Evolutionary conservation across 805 yeast genomes (phyloP).

Genomic region (Candida silvicultrix): DNA sequence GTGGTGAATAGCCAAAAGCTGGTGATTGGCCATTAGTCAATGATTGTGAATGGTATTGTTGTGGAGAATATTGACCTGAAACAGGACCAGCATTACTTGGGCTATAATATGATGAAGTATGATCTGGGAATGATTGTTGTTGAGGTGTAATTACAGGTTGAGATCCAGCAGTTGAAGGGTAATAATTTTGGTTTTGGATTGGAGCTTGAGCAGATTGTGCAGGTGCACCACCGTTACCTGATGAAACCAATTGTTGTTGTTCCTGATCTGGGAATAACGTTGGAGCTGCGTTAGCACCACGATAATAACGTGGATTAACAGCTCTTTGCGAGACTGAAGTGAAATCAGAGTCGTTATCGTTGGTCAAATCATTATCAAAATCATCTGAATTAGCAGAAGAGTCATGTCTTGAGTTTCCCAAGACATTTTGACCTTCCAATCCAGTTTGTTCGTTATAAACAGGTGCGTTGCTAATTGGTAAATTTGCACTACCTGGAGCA

Average conservation of each 20-base stretch:
- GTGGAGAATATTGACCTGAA: slow-evolving; percentile 6
- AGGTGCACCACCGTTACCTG: neutral
- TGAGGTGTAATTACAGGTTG: slow-evolving; percentile 14
- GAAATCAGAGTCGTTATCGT: slow-evolving; percentile 48
- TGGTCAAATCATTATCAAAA: slow-evolving; percentile 14
- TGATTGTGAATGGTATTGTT: slow-evolving; percentile 13
- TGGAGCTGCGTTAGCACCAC: slow-evolving; percentile 26
- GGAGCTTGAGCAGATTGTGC: slow-evolving; percentile 2
- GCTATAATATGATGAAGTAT: neutral
- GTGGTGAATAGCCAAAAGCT: slow-evolving; percentile 20
- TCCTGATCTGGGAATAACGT: slow-evolving; percentile 16
- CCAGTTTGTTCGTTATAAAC: neutral
- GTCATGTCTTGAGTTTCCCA: slow-evolving; percentile 4
- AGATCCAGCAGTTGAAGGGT: slow-evolving; percentile 3
- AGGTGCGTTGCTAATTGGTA: neutral
- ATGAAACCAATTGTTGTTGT: neutral
- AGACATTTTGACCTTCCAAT: neutral
- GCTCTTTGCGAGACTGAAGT: slow-evolving; percentile 79
- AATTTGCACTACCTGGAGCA: neutral
- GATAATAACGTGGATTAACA: slow-evolving; percentile 50
- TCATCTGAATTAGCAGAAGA: slow-evolving; percentile 8
- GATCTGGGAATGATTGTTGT: slow-evolving; percentile 15
- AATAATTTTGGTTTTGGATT: slow-evolving; percentile 1
- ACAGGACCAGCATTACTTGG: slow-evolving; percentile 1
- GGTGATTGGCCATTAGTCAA: slow-evolving; percentile 21